A percentile compares a stretch with the other conserved stretches of the same genome.
Conservation (phyloP, 2,329 filamentous ascomycete genomes). For the Aspergillus viridinutans region DNA sequence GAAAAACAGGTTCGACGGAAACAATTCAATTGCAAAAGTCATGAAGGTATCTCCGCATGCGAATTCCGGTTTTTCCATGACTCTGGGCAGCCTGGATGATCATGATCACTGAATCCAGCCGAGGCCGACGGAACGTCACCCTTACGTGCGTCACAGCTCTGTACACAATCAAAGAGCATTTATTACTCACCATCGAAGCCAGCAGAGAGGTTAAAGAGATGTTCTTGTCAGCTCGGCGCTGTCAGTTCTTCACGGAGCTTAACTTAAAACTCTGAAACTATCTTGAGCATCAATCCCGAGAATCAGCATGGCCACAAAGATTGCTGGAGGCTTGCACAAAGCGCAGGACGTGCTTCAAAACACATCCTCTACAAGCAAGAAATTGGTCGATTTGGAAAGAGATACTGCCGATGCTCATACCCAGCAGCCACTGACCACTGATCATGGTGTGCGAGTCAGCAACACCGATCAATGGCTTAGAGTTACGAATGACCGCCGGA, state of each 20-base stretch:
- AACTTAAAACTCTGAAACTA: not conserved
- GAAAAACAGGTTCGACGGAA: not conserved
- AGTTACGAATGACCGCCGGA: conserved; percentile 51
- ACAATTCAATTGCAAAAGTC: not conserved
- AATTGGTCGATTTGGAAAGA: conserved; percentile 56
- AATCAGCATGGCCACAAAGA: conserved; percentile 21
- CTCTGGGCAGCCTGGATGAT: not conserved
- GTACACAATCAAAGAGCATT: not conserved
- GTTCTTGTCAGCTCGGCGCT: not conserved
- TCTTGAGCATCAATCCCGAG: not conserved
- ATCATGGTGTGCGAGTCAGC: conserved; percentile 66
- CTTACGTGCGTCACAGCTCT: conserved; percentile 2
- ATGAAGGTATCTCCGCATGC: not conserved
- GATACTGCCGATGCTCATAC: conserved; percentile 56
- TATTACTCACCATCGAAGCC: not conserved
- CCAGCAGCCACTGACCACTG: conserved; percentile 62
- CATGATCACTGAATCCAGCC: not conserved
- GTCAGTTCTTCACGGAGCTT: not conserved
- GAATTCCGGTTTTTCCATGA: conserved; percentile 1
- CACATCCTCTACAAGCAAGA: conserved; percentile 36
- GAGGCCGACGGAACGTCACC: conserved; percentile 3
- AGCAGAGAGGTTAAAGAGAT: not conserved
- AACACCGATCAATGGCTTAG: conserved; percentile 74
- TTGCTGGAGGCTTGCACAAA: conserved; percentile 28
- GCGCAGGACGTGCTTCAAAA: conserved; percentile 24